phyloP scores from a whole-genome alignment of 768 basidiomycete genomes.

The Trametes villosa region DNA sequence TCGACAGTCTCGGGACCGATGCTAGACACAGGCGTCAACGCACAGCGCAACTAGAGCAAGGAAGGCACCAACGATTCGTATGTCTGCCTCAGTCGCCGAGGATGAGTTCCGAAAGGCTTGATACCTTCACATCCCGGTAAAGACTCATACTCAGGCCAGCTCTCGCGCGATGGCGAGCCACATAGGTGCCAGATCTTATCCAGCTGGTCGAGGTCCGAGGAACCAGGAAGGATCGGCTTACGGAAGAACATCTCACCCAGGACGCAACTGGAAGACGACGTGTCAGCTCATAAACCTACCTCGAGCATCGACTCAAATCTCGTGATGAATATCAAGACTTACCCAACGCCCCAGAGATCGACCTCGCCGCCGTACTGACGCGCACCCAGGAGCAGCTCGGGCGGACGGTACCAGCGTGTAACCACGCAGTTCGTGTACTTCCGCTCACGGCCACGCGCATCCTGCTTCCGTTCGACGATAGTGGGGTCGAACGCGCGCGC shows the following conservation, averaged over 20 bases:
- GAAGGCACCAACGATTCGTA: conserved; percentile 60
- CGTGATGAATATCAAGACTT: conserved; percentile 32
- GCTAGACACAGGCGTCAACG: conserved; percentile 40
- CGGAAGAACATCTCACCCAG: conserved; percentile 96
- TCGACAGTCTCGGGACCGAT: conserved; percentile 77
- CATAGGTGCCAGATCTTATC: conserved; percentile 90
- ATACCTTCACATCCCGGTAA: conserved; percentile 83
- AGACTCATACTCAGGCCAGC: conserved; percentile 77
- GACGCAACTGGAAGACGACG: conserved; percentile 73
- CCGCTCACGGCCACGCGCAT: conserved; percentile 54
- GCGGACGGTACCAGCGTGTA: conserved; percentile 93
- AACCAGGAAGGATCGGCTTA: conserved; percentile 85
- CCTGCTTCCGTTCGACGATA: conserved; percentile 40
- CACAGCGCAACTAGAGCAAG: not conserved
- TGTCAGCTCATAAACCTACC: not conserved
- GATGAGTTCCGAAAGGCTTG: conserved; percentile 58
- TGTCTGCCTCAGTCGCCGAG: conserved; percentile 57
- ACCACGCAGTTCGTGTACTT: conserved; percentile 97
- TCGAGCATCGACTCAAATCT: not conserved
- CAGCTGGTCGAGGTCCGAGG: conserved; percentile 89
- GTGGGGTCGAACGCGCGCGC: conserved; percentile 78
- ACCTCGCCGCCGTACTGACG: conserved; percentile 91
- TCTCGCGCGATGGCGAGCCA: conserved; percentile 83
- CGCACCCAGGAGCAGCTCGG: conserved; percentile 88
- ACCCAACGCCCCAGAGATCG: conserved; percentile 99